Evolutionary conservation across 768 basidiomycete species (phyloP), one percentile per base, ranked within the genome.

Genomic region (Naganishia onofrii): DNA sequence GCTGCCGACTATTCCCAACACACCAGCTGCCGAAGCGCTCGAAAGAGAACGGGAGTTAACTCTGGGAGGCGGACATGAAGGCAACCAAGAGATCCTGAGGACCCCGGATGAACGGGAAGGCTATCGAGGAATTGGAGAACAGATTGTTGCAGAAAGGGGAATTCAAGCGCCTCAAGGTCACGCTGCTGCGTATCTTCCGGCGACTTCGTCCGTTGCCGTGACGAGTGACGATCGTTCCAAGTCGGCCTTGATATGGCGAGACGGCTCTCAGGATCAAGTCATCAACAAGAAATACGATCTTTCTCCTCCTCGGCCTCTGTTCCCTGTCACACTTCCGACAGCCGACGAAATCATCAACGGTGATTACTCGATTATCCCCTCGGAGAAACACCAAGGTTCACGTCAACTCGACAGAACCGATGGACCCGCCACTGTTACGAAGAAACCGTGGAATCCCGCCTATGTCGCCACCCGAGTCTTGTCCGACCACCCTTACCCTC

Each of bases 381-480:
- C 65, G 17, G 31, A 46, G 19, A 51, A 66, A 21, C 52, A 31
- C 19, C 29, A 63, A n/a, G 5, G 26, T 21, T 26, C 38, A 44
- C 60, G 42, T 7, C 60, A 44, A 42, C 38, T 44, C 60, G 60
- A 42, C 2, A n/a, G 38, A 26, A 6, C 32, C 23, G 60, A 63
- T 12, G 21, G 67, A 12, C 31, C 23, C 23, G 53, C 26, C 54
- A 29, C 52, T 28, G 28, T 46, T 29, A 29, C 57, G 8, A 64
- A 31, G 58, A 53, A 52, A 46, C 31, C 46, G 15, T 51, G 44
- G 55, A 52, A 68, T 32, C 58, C 60, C 3, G 71, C 71, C 26
- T 72, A 67, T 60, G 34, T 69, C 52, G 67, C 71, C 32, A 54
- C 51, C 26, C 58, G 67, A 44, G 38, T 55, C 63, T 66, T 64